These are phyloP conservation scores for Venturia oleaginea DNA, from an alignment of 2,329 filamentous ascomycete species.

Conservation along the genomic window DNA sequence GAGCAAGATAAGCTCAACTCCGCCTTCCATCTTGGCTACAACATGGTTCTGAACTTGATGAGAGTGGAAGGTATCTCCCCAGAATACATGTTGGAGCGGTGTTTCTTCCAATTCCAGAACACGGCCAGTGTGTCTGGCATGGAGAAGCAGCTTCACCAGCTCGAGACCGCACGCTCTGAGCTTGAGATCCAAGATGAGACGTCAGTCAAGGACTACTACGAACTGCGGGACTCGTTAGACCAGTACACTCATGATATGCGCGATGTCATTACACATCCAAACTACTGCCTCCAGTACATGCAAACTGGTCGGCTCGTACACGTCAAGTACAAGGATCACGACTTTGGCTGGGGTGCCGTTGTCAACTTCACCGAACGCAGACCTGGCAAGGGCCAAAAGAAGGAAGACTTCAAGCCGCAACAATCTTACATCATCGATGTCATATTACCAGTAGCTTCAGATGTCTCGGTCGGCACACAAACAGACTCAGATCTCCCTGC, in stretches of 20 bases:
- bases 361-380: slow-evolving; percentile 62
- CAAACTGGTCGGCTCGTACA: slow-evolving; percentile 81
- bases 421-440: slow-evolving; percentile 79
- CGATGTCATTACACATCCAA: slow-evolving; percentile 82
- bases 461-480: slow-evolving; percentile 44
- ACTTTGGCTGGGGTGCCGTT: slow-evolving; percentile 93
- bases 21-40: slow-evolving; percentile 95
- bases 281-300: slow-evolving; percentile 74
- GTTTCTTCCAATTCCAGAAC: slow-evolving; percentile 98
- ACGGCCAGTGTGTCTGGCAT: slow-evolving; percentile 74
- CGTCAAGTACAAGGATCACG: slow-evolving; percentile 67
- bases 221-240: slow-evolving; percentile 74
- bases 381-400: slow-evolving; percentile 53
- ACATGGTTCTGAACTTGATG: slow-evolving; percentile 96
- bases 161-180: slow-evolving; percentile 65
- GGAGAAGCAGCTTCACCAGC: slow-evolving; percentile 70
- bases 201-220: slow-evolving; percentile 89
- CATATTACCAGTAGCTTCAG: slow-evolving; percentile 54
- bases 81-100: slow-evolving; percentile 96
- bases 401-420: slow-evolving; percentile 62
- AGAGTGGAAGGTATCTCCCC: slow-evolving; percentile 98
- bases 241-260: slow-evolving; percentile 83
- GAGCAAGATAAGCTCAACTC: slow-evolving; percentile 97
- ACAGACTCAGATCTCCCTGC: slow-evolving; percentile 58
- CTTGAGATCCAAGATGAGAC: slow-evolving; percentile 77